Evolutionary conservation across 169 alveolate species (phyloP).

Genomic region (Perkinsus chesapeaki): DNA sequence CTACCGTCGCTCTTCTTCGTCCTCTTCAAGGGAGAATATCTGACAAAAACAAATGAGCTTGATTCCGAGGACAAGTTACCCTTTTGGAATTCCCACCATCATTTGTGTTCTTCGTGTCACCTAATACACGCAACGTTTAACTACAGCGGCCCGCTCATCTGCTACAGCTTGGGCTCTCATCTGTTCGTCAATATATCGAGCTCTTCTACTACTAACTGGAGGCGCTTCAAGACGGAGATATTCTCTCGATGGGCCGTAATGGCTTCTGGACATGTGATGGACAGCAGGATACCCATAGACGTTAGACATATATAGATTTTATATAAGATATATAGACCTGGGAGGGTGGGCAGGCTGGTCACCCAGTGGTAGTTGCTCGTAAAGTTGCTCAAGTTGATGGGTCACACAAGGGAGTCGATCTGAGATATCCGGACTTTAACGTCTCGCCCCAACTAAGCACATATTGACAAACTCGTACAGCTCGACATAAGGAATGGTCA

Average conservation of each 20-base stretch:
- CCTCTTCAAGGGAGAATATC: background rate
- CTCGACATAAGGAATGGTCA: too few species aligned
- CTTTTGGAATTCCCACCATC: background rate
- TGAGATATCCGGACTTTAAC: too few species aligned
- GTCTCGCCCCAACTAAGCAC: too few species aligned
- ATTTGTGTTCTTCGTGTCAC: background rate
- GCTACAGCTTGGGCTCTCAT: background rate
- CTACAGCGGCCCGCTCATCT: background rate
- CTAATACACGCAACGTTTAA: background rate
- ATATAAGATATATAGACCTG: too few species aligned
- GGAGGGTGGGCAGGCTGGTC: too few species aligned
- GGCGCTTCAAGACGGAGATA: background rate
- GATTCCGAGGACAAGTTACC: background rate
- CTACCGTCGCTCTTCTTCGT: background rate
- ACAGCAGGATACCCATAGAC: background rate
- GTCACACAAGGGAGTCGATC: too few species aligned
- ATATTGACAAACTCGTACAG: too few species aligned
- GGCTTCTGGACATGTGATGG: background rate
- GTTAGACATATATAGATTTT: background rate
- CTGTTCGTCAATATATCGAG: background rate
- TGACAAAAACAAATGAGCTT: background rate
- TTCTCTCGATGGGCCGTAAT: background rate
- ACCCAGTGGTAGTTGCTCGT: too few species aligned
- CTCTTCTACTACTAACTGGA: background rate
- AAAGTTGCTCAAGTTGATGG: too few species aligned